These are phyloP conservation scores for Talaromyces thailandensis DNA, from an alignment of 495 filamentous ascomycete genomes.

Conservation along the genomic window DNA sequence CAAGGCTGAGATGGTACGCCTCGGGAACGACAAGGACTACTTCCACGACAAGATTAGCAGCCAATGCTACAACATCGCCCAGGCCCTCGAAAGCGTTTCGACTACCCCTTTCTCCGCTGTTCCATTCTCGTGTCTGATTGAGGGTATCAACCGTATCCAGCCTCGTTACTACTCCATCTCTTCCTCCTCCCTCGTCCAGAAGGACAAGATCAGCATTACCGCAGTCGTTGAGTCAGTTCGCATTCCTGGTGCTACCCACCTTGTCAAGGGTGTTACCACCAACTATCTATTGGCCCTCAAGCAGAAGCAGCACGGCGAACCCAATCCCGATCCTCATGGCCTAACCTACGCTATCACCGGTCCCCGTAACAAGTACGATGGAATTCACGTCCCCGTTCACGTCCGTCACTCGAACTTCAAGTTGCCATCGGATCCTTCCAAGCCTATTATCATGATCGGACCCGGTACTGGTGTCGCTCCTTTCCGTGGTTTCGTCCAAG, in stretches of 20 bases:
- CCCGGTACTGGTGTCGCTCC: slow-evolving; percentile 96
- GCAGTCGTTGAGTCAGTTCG: slow-evolving; percentile 82
- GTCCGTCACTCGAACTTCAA: slow-evolving; percentile 99
- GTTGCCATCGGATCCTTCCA: slow-evolving; percentile 87
- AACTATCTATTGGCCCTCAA: slow-evolving; percentile 97
- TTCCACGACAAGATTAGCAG: slow-evolving; percentile 82
- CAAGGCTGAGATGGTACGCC: slow-evolving; percentile 79
- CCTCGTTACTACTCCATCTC: slow-evolving; percentile 99
- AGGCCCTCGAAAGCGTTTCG: slow-evolving; percentile 69
- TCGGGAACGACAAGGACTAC: slow-evolving; percentile 91
- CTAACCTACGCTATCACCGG: slow-evolving; percentile 83
- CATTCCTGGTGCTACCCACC: slow-evolving; percentile 67
- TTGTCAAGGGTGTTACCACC: slow-evolving; percentile 90
- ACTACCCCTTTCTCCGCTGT: slow-evolving; percentile 69
- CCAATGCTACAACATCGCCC: slow-evolving; percentile 82
- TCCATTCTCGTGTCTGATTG: slow-evolving; percentile 91
- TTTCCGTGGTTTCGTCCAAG: slow-evolving; percentile 91
- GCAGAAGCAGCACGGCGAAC: slow-evolving; percentile 91
- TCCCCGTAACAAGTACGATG: slow-evolving; percentile 94
- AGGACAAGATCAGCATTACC: slow-evolving; percentile 88
- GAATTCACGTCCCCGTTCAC: slow-evolving; percentile 91
- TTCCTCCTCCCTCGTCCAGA: slow-evolving; percentile 88
- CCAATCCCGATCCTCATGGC: slow-evolving; percentile 76
- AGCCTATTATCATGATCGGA: slow-evolving; percentile 91
- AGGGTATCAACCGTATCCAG: slow-evolving; percentile 89